phyloP scores from a whole-genome alignment of 106 monocot species.

The Vanilla planifolia region DNA sequence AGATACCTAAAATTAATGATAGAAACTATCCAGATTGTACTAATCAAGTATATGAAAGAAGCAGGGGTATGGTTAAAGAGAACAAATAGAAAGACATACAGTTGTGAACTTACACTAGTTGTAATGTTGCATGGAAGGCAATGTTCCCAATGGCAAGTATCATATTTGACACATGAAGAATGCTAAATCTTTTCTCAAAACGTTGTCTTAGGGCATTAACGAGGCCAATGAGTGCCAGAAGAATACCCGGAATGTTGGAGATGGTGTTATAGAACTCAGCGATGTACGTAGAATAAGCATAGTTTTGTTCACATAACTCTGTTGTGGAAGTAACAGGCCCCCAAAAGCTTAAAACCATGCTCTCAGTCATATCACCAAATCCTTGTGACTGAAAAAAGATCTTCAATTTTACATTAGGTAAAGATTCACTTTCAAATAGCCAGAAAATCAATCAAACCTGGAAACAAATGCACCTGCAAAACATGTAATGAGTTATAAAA shows the following conservation, averaged over 20 bases:
- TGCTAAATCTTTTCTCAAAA: constrained; percentile 39
- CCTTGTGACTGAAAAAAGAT: no score
- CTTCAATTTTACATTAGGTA: no score
- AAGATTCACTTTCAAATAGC: no score
- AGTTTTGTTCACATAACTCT: constrained; percentile 31
- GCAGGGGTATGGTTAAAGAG: no score
- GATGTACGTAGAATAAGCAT: constrained; percentile 24
- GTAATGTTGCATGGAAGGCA: constrained; percentile 34
- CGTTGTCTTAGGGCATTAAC: constrained; percentile 26
- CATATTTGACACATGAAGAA: constrained; percentile 39
- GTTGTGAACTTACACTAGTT: constrained; percentile 27
- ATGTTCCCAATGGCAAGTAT: constrained; percentile 37
- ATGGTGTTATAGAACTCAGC: constrained; percentile 35
- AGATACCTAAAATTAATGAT: no score
- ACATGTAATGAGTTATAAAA: no score
- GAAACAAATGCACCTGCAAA: no score
- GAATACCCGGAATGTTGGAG: constrained; percentile 29
- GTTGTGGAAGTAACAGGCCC: constrained; percentile 37
- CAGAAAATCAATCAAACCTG: no score
- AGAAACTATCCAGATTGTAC: no score
- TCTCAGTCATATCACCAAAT: constrained; percentile 18
- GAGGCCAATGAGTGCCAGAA: constrained; percentile 33
- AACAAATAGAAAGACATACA: neutral
- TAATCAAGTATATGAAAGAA: no score
- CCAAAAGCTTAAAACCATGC: constrained; percentile 37